Conservation (phyloP, 2,329 filamentous ascomycete genomes). For the Decorospora gaudefroyi region DNA sequence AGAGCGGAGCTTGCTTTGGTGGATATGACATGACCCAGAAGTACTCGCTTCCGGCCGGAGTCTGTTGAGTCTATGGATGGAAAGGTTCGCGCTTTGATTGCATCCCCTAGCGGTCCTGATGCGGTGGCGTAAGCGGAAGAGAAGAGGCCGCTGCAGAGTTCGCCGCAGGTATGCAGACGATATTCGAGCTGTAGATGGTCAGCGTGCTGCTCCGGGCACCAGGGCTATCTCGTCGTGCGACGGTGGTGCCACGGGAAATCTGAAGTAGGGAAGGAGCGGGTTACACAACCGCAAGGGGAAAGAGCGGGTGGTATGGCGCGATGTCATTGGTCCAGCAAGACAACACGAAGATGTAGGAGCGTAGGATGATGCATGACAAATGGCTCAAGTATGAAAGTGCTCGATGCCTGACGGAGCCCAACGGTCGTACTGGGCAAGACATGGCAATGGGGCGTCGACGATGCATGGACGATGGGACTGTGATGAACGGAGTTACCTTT, state of each 20-base stretch:
- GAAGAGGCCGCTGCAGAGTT: slow-evolving; percentile 80
- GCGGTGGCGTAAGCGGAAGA: slow-evolving; percentile 66
- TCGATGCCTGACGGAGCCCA: slow-evolving; percentile 22
- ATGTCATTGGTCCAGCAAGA: background rate
- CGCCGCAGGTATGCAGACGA: slow-evolving; percentile 72
- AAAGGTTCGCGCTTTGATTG: slow-evolving; percentile 60
- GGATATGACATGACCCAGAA: slow-evolving; percentile 78
- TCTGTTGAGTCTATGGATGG: slow-evolving; percentile 63
- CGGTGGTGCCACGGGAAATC: background rate
- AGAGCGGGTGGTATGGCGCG: background rate
- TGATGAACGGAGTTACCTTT: slow-evolving; percentile 58
- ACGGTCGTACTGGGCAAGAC: slow-evolving; percentile 14
- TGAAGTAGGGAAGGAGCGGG: slow-evolving; percentile 3
- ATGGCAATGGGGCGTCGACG: slow-evolving; percentile 1
- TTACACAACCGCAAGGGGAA: slow-evolving; percentile 11
- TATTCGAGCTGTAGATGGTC: slow-evolving; percentile 67
- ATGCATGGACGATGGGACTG: background rate
- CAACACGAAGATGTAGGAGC: too few relatives aligned
- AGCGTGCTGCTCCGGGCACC: slow-evolving; percentile 4
- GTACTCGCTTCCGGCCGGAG: slow-evolving; percentile 62
- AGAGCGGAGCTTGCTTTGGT: slow-evolving; percentile 67
- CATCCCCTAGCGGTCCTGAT: slow-evolving; percentile 48
- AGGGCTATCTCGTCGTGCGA: background rate
- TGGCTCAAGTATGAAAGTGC: background rate
- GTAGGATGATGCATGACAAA: too few relatives aligned